Conservation (phyloP, 2,329 filamentous ascomycete genomes). For the Apiospora phragmitis region DNA sequence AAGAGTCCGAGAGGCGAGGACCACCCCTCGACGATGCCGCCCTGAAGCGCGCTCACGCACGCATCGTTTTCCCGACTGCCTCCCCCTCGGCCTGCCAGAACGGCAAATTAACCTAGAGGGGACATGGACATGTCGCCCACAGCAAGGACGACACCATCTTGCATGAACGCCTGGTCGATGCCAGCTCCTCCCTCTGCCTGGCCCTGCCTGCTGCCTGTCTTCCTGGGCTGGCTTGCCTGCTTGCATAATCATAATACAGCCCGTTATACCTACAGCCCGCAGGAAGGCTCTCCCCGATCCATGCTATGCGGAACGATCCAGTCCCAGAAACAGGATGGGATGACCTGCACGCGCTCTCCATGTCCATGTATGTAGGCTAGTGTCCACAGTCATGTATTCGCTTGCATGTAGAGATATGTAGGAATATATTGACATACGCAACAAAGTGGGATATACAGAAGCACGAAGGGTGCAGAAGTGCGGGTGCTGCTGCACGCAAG, state of each 20-base stretch:
- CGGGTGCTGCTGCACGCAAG: neutral
- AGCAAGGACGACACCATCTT: slow-evolving; percentile 11
- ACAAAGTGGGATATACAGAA: slow-evolving; percentile 5
- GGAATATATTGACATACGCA: neutral
- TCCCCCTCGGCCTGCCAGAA: neutral
- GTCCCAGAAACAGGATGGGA: slow-evolving; percentile 3
- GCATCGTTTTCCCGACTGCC: neutral
- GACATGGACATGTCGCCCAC: slow-evolving; percentile 1
- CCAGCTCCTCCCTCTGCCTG: neutral
- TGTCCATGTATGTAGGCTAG: neutral
- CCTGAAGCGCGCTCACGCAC: neutral
- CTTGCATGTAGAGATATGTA: neutral
- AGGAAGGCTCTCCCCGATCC: slow-evolving; percentile 3
- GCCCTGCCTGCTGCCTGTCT: neutral
- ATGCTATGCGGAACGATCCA: slow-evolving; percentile 3
- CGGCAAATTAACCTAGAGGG: neutral
- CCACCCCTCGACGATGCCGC: neutral
- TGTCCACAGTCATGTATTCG: neutral
- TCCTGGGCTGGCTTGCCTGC: neutral
- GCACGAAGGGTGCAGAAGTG: slow-evolving; percentile 6
- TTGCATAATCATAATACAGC: slow-evolving; percentile 7
- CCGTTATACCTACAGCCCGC: slow-evolving; percentile 1
- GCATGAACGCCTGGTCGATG: slow-evolving; percentile 19
- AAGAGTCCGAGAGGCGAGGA: neutral
- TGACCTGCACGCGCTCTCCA: neutral